These are phyloP conservation scores for Fistulifera solaris DNA, from an alignment of 108 stramenopile species.

Conservation along the genomic window DNA sequence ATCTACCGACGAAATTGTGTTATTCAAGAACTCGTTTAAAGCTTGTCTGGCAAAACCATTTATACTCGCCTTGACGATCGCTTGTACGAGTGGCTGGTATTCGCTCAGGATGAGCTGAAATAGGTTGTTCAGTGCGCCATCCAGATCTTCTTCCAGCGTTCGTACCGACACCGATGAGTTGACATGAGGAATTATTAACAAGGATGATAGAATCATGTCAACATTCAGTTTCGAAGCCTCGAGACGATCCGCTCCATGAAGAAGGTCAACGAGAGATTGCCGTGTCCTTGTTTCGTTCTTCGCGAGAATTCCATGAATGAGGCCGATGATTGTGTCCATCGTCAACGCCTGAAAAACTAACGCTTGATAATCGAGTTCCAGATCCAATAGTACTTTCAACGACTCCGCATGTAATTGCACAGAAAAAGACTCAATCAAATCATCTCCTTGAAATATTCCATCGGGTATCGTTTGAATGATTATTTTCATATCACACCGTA, in stretches of 20 bases:
- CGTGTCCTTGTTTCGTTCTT: background rate
- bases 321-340: background rate
- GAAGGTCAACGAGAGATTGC: background rate
- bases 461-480: background rate
- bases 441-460: conserved; percentile 8
- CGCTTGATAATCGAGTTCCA: background rate
- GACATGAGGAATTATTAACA: conserved; percentile 2
- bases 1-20: background rate
- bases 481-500: background rate
- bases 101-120: conserved; percentile 5
- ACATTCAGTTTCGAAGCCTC: background rate
- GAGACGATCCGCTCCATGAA: conserved; percentile 5
- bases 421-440: conserved; percentile 10
- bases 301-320: background rate
- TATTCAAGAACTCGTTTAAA: conserved; percentile 4
- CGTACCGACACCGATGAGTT: too few species aligned
- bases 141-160: conserved; percentile 9
- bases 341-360: conserved; percentile 3
- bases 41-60: background rate
- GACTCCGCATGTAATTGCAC: background rate
- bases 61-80: background rate
- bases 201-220: background rate
- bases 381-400: background rate
- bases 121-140: conserved; percentile 7
- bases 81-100: background rate